Evolutionary conservation across 1,284 basidiomycete species (phyloP).

Genomic region (Lentinula novae-zelandiae): DNA sequence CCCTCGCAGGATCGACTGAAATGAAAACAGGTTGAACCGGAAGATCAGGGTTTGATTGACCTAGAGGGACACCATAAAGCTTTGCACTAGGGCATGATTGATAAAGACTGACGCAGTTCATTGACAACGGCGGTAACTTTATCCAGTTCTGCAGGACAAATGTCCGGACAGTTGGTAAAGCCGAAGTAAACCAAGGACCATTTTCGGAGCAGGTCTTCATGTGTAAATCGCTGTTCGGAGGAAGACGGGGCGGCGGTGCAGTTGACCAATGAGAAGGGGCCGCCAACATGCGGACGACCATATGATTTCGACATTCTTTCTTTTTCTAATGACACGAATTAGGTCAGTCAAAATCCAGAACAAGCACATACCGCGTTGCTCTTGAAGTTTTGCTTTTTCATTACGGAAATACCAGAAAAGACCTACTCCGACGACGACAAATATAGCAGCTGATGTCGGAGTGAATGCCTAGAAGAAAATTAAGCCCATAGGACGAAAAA

Average conservation of each 20-base stretch:
- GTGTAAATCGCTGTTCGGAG: slow-evolving; percentile 67
- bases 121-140: slow-evolving; percentile 89
- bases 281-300: slow-evolving; percentile 83
- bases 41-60: slow-evolving; percentile 38
- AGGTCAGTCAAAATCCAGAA: not conserved
- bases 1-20: slow-evolving; percentile 93
- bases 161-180: slow-evolving; percentile 97
- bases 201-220: slow-evolving; percentile 82
- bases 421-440: slow-evolving; percentile 78
- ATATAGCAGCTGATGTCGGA: slow-evolving; percentile 77
- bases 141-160: slow-evolving; percentile 97
- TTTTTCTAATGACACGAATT: slow-evolving; percentile 35
- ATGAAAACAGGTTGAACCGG: slow-evolving; percentile 84
- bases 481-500: not conserved
- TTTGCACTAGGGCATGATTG: not conserved
- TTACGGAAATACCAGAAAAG: slow-evolving; percentile 87
- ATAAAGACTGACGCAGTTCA: slow-evolving; percentile 55
- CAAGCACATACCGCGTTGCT: slow-evolving; percentile 58
- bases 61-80: slow-evolving; percentile 32
- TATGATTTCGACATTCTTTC: slow-evolving; percentile 53
- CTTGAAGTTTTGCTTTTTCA: slow-evolving; percentile 80
- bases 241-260: slow-evolving; percentile 20
- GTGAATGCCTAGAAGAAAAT: slow-evolving; percentile 72
- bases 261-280: slow-evolving; percentile 76
- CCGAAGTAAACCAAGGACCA: slow-evolving; percentile 95